These are phyloP conservation scores for Ceratocystis papillata DNA, from an alignment of 2,329 filamentous ascomycete species.

Conservation along the genomic window DNA sequence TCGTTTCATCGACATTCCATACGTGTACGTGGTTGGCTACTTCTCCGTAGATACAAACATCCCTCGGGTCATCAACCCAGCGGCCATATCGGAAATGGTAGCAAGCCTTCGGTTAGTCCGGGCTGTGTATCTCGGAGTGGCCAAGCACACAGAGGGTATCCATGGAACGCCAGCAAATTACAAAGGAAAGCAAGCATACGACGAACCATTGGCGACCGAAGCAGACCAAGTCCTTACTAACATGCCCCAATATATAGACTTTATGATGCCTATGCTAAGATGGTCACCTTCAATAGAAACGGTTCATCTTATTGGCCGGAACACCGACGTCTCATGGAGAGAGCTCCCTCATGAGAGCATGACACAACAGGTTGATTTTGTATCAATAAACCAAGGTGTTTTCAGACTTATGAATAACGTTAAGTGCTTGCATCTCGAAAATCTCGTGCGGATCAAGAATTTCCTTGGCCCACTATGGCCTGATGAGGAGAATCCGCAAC, in stretches of 20 bases:
- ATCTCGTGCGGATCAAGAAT: constrained; percentile 26
- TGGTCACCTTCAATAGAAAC: constrained; percentile 26
- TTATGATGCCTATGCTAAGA: constrained; percentile 24
- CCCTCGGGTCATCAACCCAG: constrained; percentile 26
- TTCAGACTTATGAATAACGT: constrained; percentile 24
- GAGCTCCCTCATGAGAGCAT: constrained; percentile 26
- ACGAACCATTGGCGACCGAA: neutral
- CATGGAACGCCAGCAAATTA: constrained; percentile 3
- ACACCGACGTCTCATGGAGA: constrained; percentile 27
- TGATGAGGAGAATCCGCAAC: constrained; percentile 21
- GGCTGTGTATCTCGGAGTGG: constrained; percentile 24
- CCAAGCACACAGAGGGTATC: constrained; percentile 22
- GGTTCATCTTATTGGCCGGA: constrained; percentile 24
- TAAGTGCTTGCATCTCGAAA: constrained; percentile 24
- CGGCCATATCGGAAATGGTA: constrained; percentile 27
- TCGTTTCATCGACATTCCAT: constrained; percentile 41
- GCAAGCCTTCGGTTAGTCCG: constrained; percentile 25
- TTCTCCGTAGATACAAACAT: constrained; percentile 25
- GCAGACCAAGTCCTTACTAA: neutral
- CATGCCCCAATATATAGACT: constrained; percentile 15
- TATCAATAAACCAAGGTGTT: constrained; percentile 23
- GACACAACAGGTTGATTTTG: constrained; percentile 25
- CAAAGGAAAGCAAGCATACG: constrained; percentile 5
- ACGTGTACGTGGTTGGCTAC: constrained; percentile 29
- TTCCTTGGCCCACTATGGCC: constrained; percentile 27